Conservation (phyloP, 345 rosid genomes). For the Eucalyptus victrix region DNA sequence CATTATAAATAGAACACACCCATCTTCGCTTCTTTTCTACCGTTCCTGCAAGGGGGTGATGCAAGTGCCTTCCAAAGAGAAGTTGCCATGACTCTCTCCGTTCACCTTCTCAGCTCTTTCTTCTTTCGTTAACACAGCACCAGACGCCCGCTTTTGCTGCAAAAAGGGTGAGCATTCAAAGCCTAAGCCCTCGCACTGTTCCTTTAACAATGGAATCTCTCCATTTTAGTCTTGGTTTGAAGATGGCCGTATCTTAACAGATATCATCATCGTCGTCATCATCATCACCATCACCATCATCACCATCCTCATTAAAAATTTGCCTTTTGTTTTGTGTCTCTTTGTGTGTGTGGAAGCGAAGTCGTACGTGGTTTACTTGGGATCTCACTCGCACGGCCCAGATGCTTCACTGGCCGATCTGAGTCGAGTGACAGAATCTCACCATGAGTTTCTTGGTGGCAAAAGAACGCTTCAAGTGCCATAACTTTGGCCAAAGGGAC, state of each 20-base stretch:
- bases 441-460: constrained; percentile 52
- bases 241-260: not conserved
- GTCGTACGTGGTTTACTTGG: constrained; percentile 72
- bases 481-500: too few relatives aligned
- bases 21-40: not conserved
- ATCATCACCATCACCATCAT: not conserved
- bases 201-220: not conserved
- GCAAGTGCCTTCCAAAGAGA: not conserved
- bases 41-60: not conserved
- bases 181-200: not conserved
- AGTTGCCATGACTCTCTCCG: not conserved
- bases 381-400: constrained; percentile 46
- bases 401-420: constrained; percentile 14
- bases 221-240: not conserved
- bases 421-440: constrained; percentile 34
- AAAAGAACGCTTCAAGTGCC: too few relatives aligned
- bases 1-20: not conserved
- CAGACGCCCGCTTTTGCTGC: constrained; percentile 22
- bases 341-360: not conserved
- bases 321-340: not conserved
- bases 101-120: not conserved
- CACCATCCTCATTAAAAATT: not conserved
- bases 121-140: constrained; percentile 3
- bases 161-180: constrained; percentile 23
- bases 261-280: not conserved